phyloP scores from a whole-genome alignment of 441 rosid genomes.

The Populus tomentosa region DNA sequence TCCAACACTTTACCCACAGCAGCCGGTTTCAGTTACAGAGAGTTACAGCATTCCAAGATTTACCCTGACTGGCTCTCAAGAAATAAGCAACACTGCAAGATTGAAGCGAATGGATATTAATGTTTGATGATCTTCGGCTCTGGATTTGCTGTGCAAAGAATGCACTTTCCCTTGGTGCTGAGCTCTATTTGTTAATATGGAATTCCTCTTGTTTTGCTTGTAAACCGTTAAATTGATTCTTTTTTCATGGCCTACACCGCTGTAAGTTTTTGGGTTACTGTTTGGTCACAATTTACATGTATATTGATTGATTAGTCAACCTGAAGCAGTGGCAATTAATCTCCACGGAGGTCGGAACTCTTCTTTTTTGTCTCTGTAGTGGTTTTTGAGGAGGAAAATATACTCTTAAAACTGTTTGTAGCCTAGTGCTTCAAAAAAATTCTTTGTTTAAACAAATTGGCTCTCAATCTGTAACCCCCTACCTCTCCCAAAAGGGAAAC shows the following conservation, averaged over 20 bases:
- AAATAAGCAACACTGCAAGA: slow-evolving; percentile 47
- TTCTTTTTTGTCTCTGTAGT: neutral
- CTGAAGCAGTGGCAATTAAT: slow-evolving; percentile 3
- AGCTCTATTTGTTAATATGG: neutral
- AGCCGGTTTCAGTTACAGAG: slow-evolving; percentile 66
- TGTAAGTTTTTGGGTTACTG: slow-evolving; percentile 7
- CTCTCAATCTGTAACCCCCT: neutral
- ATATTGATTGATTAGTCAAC: slow-evolving; percentile 14
- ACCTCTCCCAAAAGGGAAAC: no score
- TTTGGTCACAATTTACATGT: slow-evolving; percentile 15
- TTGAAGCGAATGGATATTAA: slow-evolving; percentile 84
- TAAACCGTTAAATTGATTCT: slow-evolving; percentile 22
- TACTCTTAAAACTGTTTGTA: neutral
- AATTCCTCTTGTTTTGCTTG: neutral
- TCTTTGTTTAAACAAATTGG: neutral
- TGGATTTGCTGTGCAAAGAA: neutral
- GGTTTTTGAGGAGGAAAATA: neutral
- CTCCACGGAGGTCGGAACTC: neutral
- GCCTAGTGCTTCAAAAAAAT: neutral
- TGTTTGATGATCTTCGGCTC: slow-evolving; percentile 33
- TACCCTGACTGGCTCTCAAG: slow-evolving; percentile 47
- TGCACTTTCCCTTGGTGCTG: neutral
- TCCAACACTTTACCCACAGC: slow-evolving; percentile 94
- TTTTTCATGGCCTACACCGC: slow-evolving; percentile 10
- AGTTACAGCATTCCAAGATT: slow-evolving; percentile 73